Base-by-base conservation (phyloP, 345 rosid species). In the Hirschfeldia incana region DNA sequence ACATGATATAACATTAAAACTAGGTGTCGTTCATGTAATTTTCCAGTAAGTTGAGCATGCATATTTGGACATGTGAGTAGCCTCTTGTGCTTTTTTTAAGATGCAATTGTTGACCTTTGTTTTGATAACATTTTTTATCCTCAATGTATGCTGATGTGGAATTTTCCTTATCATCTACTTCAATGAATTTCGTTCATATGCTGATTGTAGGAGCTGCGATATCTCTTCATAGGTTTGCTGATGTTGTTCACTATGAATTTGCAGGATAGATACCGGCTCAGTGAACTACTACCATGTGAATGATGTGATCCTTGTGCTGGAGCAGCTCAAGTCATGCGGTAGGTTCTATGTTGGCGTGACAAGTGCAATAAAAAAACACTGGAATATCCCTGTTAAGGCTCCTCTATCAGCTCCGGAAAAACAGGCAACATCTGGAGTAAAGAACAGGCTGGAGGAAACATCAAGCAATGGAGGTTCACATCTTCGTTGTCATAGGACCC, bases 191-290 rank as follows among this genome's bases (percentile, higher is more conserved):
- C 27, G 61, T 67, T 79, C 36, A 61, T 73, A 49, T 34, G 74
- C 69, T 73, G 55, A 46, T 67, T 46, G 21, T 67, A 32, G 37
- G 67, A 67, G 29, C 69, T 71, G 32, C 65, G 58, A 58, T 65
- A 70, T 63, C 59, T 70, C 66, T 81, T 61, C 39, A 36, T 62
- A 36, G 57, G 69, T 81, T 76, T 64, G 59, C 21, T 81, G 81
- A 34, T 78, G 62, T 28, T 60, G 3, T 78, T 76, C 65, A 63
- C 42, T 34, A 55, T 77, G 67, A 76, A 74, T 67, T 83, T 90
- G 83, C 98, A 92, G 99, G 87, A 83, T 90, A 62, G 97, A 95
- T 75, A 86, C 89, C 39, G 82, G 85, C 42, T 78, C 53, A n/a
- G 78, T 84, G 76, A 87, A 84, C 80, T 91, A 85, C 86, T 95